Base-by-base conservation (phyloP, 1,139 yeast species). In the Taphrina flavorubra region DNA sequence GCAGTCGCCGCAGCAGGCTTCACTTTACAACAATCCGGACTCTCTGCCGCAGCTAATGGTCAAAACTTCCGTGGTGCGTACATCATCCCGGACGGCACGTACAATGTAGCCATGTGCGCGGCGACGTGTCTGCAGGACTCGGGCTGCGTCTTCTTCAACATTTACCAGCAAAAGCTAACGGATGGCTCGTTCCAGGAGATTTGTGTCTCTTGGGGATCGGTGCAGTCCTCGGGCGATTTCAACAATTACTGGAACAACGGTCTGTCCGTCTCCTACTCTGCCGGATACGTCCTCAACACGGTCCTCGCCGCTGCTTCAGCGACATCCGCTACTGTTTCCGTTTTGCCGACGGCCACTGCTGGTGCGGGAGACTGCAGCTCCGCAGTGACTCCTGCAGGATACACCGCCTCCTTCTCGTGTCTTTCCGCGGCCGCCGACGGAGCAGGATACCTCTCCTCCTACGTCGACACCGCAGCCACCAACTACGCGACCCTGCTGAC, bases 71-170 rank as follows among this genome's bases (percentile, higher is more conserved):
- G 40, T 1, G 36, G 47, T 1, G 58, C 58, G 2, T 53, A 53
- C 42, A 42, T 37, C 7, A 16, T 53, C 6, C 58, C 58, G 25
- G 55, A 20, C 34, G 34, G 14, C 58, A 40, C 49, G 14, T 36
- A 34, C 20, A 36, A 34, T 3, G 42, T 53, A 2, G 36, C 40
- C 42, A 16, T n/a, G 42, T 57, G 61, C 20, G 61, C 61, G 3
- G 49, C 51, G 6, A 16, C 47, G 14, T 57, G 61, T 57, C 10
- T 16, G n/a, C 34, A 49, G 7, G 42, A 40, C 16, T 11, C 34
- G 11, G 51, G 37, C 47, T 57, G 61, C 25, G 37, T 40, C 51
- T 57, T 16, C 51, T 57, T 57, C 51, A 57, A 57, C 61, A 42
- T 42, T 20, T 57, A 57, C 61, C 58, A 53, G 25, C 42, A 53